A percentile compares a stretch with the other conserved stretches of the same genome.
phyloP scores from a whole-genome alignment of 1,284 basidiomycete genomes.

The Vanrija sp. region DNA sequence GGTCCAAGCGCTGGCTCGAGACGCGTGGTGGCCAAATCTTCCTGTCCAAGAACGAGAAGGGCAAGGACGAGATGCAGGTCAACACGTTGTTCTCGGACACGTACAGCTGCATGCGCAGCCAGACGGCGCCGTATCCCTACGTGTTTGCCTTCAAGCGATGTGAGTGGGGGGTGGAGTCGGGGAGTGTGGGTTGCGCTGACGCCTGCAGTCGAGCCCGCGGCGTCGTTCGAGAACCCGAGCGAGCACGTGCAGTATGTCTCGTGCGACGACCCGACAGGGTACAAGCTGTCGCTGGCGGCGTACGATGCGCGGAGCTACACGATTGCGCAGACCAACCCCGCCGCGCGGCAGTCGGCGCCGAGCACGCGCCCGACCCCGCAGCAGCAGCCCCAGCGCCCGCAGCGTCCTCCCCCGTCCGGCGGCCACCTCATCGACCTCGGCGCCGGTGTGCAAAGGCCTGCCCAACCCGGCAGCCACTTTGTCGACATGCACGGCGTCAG shows the following conservation, averaged over 20 bases:
- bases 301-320: conserved; percentile 26
- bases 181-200: not conserved
- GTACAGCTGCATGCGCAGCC: conserved; percentile 63
- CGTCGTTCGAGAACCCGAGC: conserved; percentile 73
- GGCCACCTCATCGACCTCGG: not conserved
- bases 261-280: conserved; percentile 54
- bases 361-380: not conserved
- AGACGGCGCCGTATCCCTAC: conserved; percentile 61
- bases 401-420: not conserved
- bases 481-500: conserved; percentile 2
- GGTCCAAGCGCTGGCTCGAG: conserved; percentile 82
- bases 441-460: not conserved
- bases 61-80: conserved; percentile 64
- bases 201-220: conserved; percentile 65
- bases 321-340: conserved; percentile 4
- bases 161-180: conserved; percentile 16
- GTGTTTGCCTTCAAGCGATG: conserved; percentile 73
- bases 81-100: conserved; percentile 70
- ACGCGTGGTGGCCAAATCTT: conserved; percentile 77
- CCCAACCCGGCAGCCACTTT: not conserved
- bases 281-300: conserved; percentile 34
- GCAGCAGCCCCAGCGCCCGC: not conserved
- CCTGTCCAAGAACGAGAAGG: conserved; percentile 78
- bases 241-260: conserved; percentile 82
- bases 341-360: not conserved